phyloP scores from a whole-genome alignment of 192 early-diverging fungal species.

The Dissophora ornata region DNA sequence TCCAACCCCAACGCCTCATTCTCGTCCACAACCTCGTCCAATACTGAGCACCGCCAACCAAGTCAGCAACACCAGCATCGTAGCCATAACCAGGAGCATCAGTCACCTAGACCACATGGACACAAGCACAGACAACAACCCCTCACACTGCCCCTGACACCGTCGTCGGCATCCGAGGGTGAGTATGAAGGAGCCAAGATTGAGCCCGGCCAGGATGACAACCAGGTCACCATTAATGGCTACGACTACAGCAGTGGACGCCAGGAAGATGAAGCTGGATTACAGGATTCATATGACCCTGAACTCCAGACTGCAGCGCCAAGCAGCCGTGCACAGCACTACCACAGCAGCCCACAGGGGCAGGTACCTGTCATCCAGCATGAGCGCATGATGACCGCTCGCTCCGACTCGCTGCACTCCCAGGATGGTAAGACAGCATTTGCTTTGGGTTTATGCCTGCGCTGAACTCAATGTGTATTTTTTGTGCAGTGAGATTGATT shows the following conservation, averaged over 20 bases:
- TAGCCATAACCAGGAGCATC: constrained; percentile 16
- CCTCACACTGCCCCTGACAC: constrained; percentile 13
- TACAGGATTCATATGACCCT: constrained; percentile 5
- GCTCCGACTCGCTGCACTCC: constrained; percentile 4
- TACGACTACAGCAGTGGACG: constrained; percentile 1
- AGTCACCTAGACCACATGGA: constrained; percentile 22
- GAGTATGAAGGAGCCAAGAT: constrained; percentile 22
- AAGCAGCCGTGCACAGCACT: constrained; percentile 1
- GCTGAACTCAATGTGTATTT: background rate
- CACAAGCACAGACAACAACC: background rate
- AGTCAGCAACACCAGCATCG: constrained; percentile 1
- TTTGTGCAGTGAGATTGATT: background rate
- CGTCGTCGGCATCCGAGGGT: constrained; percentile 26
- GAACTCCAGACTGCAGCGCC: constrained; percentile 7
- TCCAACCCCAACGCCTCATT: constrained; percentile 36
- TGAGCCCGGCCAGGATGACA: constrained; percentile 14
- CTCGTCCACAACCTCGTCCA: constrained; percentile 25
- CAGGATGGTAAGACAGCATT: constrained; percentile 18
- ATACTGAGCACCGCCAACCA: constrained; percentile 19
- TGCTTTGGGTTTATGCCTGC: background rate
- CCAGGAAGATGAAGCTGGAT: background rate
- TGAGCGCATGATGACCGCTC: constrained; percentile 9
- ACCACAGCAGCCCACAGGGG: too few relatives aligned
- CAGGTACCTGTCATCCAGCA: background rate
- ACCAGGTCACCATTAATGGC: background rate